Conservation (phyloP, 768 basidiomycete species). For the Collybia sordida region DNA sequence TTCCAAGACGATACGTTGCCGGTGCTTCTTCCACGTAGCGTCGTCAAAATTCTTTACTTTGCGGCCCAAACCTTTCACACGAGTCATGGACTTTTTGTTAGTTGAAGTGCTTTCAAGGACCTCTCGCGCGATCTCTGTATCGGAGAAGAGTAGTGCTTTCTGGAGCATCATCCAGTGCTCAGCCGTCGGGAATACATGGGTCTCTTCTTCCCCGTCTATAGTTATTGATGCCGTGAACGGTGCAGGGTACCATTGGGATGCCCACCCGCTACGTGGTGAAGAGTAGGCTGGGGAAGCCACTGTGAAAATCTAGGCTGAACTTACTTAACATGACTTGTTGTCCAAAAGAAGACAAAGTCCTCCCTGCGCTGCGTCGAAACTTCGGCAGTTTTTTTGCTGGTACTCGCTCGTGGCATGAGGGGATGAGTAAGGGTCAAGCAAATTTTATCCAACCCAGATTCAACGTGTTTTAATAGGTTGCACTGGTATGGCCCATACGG, state of each 20-base stretch:
- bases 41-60: constrained; percentile 50
- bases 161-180: constrained; percentile 71
- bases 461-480: too few relatives aligned
- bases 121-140: constrained; percentile 38
- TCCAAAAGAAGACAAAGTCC: constrained; percentile 13
- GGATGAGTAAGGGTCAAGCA: not conserved
- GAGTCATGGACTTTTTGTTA: constrained; percentile 31
- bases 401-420: not conserved
- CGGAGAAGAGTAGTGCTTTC: constrained; percentile 57
- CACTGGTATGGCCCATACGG: too few relatives aligned
- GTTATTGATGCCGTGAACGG: constrained; percentile 40
- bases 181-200: constrained; percentile 41
- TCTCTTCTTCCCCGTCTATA: constrained; percentile 27
- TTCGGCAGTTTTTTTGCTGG: not conserved
- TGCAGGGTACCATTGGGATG: constrained; percentile 48
- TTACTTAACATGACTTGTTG: constrained; percentile 11
- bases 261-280: constrained; percentile 42
- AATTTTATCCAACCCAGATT: too few relatives aligned
- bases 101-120: constrained; percentile 36
- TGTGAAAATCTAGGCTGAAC: not conserved
- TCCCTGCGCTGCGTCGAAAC: not conserved
- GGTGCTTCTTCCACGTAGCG: constrained; percentile 42
- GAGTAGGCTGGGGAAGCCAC: not conserved
- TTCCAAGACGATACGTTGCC: constrained; percentile 50
- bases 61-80: constrained; percentile 53